phyloP scores from a whole-genome alignment of 768 basidiomycete species.

The Mycena indigotica region DNA sequence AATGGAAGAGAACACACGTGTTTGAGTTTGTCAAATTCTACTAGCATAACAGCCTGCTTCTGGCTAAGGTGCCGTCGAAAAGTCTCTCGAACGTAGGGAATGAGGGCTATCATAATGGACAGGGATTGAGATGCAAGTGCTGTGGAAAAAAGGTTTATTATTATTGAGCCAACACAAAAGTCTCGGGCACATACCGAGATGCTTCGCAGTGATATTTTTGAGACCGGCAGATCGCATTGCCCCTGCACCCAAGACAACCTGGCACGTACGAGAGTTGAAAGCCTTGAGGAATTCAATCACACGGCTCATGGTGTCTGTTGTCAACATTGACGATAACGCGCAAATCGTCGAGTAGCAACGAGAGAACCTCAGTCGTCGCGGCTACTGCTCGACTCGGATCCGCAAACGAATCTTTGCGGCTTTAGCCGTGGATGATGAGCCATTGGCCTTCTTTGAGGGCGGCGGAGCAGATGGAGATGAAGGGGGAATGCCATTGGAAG shows the following conservation, averaged over 20 bases:
- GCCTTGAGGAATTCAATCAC: conserved; percentile 96
- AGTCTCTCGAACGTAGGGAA: conserved; percentile 94
- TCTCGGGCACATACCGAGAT: conserved; percentile 89
- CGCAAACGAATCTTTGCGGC: conserved; percentile 58
- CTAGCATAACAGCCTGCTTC: conserved; percentile 94
- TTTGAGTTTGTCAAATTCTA: conserved; percentile 98
- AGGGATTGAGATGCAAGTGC: conserved; percentile 95
- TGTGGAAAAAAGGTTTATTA: conserved; percentile 37
- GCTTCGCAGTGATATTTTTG: conserved; percentile 98
- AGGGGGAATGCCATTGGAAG: conserved; percentile 21
- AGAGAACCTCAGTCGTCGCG: conserved; percentile 77
- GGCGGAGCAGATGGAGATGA: conserved; percentile 21
- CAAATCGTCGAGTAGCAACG: conserved; percentile 81
- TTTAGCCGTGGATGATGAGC: conserved; percentile 24
- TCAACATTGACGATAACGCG: conserved; percentile 86
- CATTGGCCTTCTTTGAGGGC: conserved; percentile 20
- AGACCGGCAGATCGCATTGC: conserved; percentile 99
- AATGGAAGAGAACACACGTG: conserved; percentile 57
- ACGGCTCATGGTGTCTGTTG: conserved; percentile 91
- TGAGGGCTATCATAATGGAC: conserved; percentile 90
- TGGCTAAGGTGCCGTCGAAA: conserved; percentile 91
- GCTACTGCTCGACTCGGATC: conserved; percentile 87
- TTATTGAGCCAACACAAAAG: conserved; percentile 15
- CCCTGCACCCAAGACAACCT: conserved; percentile 96
- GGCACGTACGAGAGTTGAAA: conserved; percentile 97